Conservation (phyloP, 345 rosid genomes). For the Brassica napus region DNA sequence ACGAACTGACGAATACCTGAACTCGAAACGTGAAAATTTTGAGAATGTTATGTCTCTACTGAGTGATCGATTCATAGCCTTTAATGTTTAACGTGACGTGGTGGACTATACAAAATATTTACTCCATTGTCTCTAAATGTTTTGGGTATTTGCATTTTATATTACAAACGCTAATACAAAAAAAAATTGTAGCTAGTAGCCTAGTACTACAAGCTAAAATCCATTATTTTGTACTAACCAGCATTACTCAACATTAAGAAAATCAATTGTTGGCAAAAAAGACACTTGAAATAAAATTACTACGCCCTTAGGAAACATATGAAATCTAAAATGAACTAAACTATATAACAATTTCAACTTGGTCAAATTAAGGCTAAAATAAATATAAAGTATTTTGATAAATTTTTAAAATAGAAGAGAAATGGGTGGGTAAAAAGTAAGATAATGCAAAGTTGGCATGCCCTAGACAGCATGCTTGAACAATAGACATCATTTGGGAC, state of each 20-base stretch:
- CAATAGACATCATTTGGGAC: conserved; percentile 50
- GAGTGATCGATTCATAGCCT: conserved; percentile 13
- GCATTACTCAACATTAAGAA: background rate
- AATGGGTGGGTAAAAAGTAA: conserved; percentile 36
- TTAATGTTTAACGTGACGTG: conserved; percentile 47
- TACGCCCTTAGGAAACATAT: background rate
- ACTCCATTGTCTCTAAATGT: conserved; percentile 15
- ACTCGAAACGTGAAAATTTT: conserved; percentile 9
- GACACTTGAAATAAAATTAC: background rate
- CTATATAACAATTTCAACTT: background rate
- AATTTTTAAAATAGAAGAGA: background rate
- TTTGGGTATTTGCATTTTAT: background rate
- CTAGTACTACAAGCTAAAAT: background rate
- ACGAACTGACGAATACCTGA: conserved; percentile 2
- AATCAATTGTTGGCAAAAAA: background rate
- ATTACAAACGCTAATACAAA: background rate
- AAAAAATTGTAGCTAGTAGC: background rate
- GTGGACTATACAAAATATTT: conserved; percentile 34
- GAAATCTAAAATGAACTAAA: background rate
- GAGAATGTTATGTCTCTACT: conserved; percentile 23
- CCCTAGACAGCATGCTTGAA: conserved; percentile 57
- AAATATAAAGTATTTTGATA: background rate
- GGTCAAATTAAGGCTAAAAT: background rate
- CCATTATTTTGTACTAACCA: background rate
- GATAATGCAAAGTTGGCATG: conserved; percentile 62